Conservation (phyloP, 2,329 filamentous ascomycete genomes). For the Calonectria pseudoreteaudii region DNA sequence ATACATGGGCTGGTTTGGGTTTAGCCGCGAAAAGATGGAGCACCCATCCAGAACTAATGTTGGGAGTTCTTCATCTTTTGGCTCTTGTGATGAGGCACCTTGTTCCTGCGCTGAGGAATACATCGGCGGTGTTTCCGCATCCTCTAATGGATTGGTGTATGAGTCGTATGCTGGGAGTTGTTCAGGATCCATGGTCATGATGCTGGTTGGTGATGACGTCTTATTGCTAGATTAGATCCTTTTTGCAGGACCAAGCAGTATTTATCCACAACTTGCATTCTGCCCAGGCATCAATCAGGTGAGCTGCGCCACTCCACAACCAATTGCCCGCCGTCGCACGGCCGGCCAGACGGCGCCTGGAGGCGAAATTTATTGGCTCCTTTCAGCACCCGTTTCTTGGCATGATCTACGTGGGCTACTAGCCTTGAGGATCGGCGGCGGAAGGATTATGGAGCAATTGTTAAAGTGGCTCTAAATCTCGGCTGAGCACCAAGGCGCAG, state of each 20-base stretch:
- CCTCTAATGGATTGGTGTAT: neutral
- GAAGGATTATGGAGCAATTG: neutral
- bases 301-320: neutral
- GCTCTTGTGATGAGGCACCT: neutral
- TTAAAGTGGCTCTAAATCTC: neutral
- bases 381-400: neutral
- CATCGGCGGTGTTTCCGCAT: neutral
- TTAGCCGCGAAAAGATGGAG: conserved; percentile 34
- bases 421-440: neutral
- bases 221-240: too few relatives aligned
- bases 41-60: conserved; percentile 38
- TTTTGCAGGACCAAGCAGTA: neutral
- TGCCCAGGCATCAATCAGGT: neutral
- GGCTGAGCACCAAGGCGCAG: neutral
- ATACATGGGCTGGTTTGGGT: conserved; percentile 37
- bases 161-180: conserved; percentile 1
- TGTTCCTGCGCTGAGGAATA: neutral
- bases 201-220: too few relatives aligned
- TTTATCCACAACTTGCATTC: neutral
- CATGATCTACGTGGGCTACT: neutral
- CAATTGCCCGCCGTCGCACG: neutral
- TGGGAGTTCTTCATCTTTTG: conserved; percentile 22
- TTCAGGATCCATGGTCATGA: conserved; percentile 8
- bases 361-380: neutral
- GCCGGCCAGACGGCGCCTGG: neutral